Percentiles rank a stretch among this genome's conserved stretches.
Conservation (phyloP, 2,329 filamentous ascomycete species). For the Aspergillus niger region DNA sequence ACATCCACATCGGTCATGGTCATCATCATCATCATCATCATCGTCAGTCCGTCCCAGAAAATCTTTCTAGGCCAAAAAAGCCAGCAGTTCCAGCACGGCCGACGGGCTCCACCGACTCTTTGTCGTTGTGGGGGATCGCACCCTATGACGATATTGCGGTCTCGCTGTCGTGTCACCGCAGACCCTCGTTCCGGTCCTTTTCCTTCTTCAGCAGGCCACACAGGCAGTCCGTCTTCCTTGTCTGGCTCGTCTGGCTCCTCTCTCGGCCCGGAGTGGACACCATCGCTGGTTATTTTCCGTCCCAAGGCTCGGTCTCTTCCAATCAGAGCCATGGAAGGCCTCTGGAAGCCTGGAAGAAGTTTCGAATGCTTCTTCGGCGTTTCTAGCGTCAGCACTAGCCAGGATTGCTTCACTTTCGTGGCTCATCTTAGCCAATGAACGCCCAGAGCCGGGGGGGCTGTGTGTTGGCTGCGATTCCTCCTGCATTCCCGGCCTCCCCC, state of each 20-base stretch:
- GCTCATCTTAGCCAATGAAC: conserved; percentile 16
- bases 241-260: conserved; percentile 4
- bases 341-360: conserved; percentile 26
- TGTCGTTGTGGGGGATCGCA: conserved; percentile 18
- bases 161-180: conserved; percentile 1
- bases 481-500: conserved; percentile 8
- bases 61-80: neutral
- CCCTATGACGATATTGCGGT: conserved; percentile 9
- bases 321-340: conserved; percentile 6
- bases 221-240: neutral
- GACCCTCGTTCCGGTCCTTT: conserved; percentile 1
- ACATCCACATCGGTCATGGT: neutral
- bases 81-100: conserved; percentile 3
- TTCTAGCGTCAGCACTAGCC: conserved; percentile 27
- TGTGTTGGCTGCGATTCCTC: conserved; percentile 18
- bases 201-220: neutral
- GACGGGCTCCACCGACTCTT: conserved; percentile 7
- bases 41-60: neutral
- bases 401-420: conserved; percentile 20
- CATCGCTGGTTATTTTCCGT: conserved; percentile 14
- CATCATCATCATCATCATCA: neutral
- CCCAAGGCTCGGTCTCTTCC: conserved; percentile 3
- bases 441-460: conserved; percentile 18
- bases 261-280: conserved; percentile 16
- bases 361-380: conserved; percentile 23